Evolutionary conservation across 2,329 filamentous ascomycete species (phyloP).

Genomic region (Phialophora verrucosa): DNA sequence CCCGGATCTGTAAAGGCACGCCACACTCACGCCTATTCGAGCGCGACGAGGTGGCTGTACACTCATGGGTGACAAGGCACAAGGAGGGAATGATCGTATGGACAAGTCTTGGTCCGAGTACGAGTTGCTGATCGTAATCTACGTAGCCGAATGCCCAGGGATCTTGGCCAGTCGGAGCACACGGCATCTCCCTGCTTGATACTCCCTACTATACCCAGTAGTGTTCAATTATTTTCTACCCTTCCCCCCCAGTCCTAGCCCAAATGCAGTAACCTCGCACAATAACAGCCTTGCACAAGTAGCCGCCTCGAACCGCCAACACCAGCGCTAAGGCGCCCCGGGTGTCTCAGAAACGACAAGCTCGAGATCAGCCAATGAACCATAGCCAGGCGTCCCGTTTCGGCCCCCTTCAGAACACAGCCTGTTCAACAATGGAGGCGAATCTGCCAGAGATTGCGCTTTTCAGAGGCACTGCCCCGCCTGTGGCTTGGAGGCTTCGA

Average conservation of each 20-base stretch:
- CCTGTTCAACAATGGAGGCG: background rate
- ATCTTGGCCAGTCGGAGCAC: background rate
- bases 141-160: no score
- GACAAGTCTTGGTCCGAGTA: background rate
- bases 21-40: no score
- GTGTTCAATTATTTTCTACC: background rate
- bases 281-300: background rate
- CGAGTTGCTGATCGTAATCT: no score
- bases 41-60: no score
- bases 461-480: background rate
- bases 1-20: no score
- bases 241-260: background rate
- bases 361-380: background rate
- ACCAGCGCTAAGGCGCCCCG: background rate
- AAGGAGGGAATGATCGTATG: background rate
- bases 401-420: background rate
- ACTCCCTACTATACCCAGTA: background rate
- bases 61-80: background rate
- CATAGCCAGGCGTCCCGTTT: background rate
- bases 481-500: background rate
- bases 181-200: background rate
- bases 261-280: background rate
- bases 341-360: slow-evolving; percentile 6
- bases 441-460: background rate
- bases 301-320: background rate